These are phyloP conservation scores for Amanita exitialis DNA, from an alignment of 768 basidiomycete species.

Conservation along the genomic window DNA sequence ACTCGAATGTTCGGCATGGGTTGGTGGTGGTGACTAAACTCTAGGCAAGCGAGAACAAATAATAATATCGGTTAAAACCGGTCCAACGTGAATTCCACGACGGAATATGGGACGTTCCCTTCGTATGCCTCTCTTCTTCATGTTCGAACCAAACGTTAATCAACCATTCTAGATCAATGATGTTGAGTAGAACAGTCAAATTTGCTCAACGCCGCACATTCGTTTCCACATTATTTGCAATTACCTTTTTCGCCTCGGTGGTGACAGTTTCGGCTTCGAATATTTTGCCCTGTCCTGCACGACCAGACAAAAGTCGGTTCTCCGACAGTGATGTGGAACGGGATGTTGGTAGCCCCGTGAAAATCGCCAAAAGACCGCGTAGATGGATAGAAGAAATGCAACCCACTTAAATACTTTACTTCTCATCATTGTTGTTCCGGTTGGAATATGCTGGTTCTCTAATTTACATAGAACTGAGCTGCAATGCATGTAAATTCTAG, in stretches of 20 bases:
- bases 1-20: conserved; percentile 34
- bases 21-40: not conserved
- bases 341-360: conserved; percentile 20
- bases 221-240: conserved; percentile 68
- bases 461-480: not conserved
- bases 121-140: conserved; percentile 7
- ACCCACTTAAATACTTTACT: conserved; percentile 12
- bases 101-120: conserved; percentile 17
- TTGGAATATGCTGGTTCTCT: not conserved
- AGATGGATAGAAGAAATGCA: conserved; percentile 78
- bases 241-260: conserved; percentile 72
- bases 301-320: conserved; percentile 43
- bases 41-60: conserved; percentile 22
- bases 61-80: conserved; percentile 24
- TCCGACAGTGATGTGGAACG: conserved; percentile 37
- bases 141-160: not conserved
- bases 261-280: conserved; percentile 74
- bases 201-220: conserved; percentile 61
- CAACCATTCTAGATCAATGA: conserved; percentile 26
- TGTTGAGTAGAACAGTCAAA: conserved; percentile 52
- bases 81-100: conserved; percentile 3
- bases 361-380: conserved; percentile 50
- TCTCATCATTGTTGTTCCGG: not conserved
- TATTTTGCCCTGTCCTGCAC: conserved; percentile 74
- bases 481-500: not conserved